These are phyloP conservation scores for Phialemonium atrogriseum DNA, from an alignment of 2,329 filamentous ascomycete species.

Conservation along the genomic window DNA sequence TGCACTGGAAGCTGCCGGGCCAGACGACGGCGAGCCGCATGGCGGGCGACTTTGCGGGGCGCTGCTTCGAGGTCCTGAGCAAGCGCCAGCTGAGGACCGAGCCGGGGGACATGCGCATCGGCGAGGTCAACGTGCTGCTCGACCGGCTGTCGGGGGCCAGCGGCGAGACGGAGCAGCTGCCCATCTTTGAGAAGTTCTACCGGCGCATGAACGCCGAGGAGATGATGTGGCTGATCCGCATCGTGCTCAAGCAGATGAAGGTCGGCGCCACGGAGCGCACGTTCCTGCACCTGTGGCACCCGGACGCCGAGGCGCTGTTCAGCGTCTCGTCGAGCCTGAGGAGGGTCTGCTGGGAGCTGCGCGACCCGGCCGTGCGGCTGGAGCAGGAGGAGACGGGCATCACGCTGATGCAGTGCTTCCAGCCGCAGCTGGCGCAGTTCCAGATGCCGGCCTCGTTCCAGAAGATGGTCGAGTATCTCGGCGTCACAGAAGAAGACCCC, in stretches of 20 bases:
- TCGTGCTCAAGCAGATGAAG: conserved; percentile 74
- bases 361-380: conserved; percentile 63
- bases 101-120: conserved; percentile 73
- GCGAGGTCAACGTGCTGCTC: conserved; percentile 79
- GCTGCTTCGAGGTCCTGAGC: conserved; percentile 79
- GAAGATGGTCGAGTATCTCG: conserved; percentile 64
- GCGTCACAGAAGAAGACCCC: conserved; percentile 58
- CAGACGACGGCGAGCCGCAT: conserved; percentile 52
- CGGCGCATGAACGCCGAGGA: conserved; percentile 88
- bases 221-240: conserved; percentile 88
- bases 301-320: conserved; percentile 69
- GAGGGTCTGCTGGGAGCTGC: conserved; percentile 90
- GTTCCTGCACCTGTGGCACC: conserved; percentile 75
- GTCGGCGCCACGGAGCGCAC: conserved; percentile 79
- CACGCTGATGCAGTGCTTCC: conserved; percentile 86
- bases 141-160: conserved; percentile 68
- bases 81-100: conserved; percentile 71
- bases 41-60: conserved; percentile 85
- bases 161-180: conserved; percentile 76
- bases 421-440: conserved; percentile 90
- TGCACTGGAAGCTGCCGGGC: conserved; percentile 89
- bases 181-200: conserved; percentile 79
- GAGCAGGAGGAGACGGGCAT: conserved; percentile 69
- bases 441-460: conserved; percentile 72
- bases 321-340: conserved; percentile 86